Evolutionary conservation across 306 rosid species (phyloP).

Genomic region (Comarum palustre): DNA sequence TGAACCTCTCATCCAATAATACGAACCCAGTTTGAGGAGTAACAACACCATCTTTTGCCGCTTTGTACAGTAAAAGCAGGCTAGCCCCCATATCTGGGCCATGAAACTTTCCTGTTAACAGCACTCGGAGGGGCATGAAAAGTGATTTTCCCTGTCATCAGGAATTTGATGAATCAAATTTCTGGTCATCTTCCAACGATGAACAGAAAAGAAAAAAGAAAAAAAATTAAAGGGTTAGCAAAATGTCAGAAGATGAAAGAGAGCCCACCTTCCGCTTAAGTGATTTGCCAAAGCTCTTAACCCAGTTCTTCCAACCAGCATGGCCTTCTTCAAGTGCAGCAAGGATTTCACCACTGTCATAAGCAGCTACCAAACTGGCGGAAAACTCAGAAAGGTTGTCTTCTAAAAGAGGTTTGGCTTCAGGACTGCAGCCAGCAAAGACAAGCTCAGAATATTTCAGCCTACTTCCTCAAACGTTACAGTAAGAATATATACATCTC

Average conservation of each 20-base stretch:
- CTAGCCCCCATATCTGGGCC: conserved; percentile 84
- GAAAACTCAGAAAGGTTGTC: conserved; percentile 77
- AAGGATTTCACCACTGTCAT: conserved; percentile 64
- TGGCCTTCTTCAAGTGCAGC: conserved; percentile 82
- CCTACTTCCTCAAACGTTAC: not conserved
- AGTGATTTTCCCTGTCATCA: conserved; percentile 73
- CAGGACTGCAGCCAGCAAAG: conserved; percentile 59
- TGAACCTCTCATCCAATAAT: conserved; percentile 57
- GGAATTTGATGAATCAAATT: conserved; percentile 12
- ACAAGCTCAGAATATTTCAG: conserved; percentile 1
- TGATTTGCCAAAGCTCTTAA: conserved; percentile 83
- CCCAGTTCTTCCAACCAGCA: conserved; percentile 95
- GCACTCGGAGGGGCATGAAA: conserved; percentile 89
- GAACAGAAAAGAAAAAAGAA: not conserved
- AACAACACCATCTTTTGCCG: conserved; percentile 47
- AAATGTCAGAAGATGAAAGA: not conserved
- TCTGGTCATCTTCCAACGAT: not conserved
- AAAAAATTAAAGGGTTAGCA: not conserved
- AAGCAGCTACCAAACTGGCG: conserved; percentile 69
- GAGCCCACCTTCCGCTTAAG: conserved; percentile 72
- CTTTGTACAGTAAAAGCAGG: conserved; percentile 61
- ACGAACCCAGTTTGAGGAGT: conserved; percentile 57
- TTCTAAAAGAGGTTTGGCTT: conserved; percentile 62
- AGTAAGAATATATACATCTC: not conserved
- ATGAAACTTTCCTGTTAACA: conserved; percentile 88